phyloP scores from a whole-genome alignment of 2,329 filamentous ascomycete species.

The Periglandula ipomoeae region DNA sequence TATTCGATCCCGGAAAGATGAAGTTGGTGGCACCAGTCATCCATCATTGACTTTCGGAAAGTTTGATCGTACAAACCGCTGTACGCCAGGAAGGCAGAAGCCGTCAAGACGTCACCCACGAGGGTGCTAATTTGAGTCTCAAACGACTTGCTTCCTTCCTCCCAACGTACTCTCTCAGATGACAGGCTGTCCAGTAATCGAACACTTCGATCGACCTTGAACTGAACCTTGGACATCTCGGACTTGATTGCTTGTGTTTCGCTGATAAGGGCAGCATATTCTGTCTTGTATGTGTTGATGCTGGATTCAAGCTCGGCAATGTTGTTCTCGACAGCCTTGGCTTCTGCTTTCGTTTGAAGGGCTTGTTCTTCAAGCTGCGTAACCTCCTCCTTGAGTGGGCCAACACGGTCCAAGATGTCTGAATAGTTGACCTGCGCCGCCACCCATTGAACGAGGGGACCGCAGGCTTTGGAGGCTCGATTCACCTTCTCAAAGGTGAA shows the following conservation, averaged over 20 bases:
- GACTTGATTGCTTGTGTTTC: slow-evolving; percentile 95
- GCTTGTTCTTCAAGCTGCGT: slow-evolving; percentile 78
- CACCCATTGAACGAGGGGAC: slow-evolving; percentile 94
- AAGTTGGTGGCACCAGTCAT: slow-evolving; percentile 94
- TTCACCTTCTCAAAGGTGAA: slow-evolving; percentile 97
- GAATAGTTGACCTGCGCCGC: slow-evolving; percentile 95
- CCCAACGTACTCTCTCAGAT: slow-evolving; percentile 88
- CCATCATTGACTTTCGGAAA: slow-evolving; percentile 94
- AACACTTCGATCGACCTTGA: slow-evolving; percentile 95
- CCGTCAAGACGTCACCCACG: slow-evolving; percentile 89
- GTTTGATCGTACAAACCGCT: slow-evolving; percentile 96
- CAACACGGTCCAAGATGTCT: slow-evolving; percentile 91
- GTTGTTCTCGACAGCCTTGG: slow-evolving; percentile 81
- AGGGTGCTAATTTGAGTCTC: slow-evolving; percentile 96
- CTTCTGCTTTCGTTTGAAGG: slow-evolving; percentile 85
- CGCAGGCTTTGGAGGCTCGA: slow-evolving; percentile 92
- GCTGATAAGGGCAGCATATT: slow-evolving; percentile 92
- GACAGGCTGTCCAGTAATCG: slow-evolving; percentile 89
- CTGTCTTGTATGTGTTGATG: slow-evolving; percentile 89
- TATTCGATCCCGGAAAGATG: slow-evolving; percentile 85
- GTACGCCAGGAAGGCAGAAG: slow-evolving; percentile 95
- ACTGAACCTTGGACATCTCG: slow-evolving; percentile 93
- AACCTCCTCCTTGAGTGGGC: slow-evolving; percentile 86
- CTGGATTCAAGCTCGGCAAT: slow-evolving; percentile 78
- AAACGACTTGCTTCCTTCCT: slow-evolving; percentile 94